Evolutionary conservation across 768 basidiomycete species (phyloP).

Genomic region (Pisolithus orientalis): DNA sequence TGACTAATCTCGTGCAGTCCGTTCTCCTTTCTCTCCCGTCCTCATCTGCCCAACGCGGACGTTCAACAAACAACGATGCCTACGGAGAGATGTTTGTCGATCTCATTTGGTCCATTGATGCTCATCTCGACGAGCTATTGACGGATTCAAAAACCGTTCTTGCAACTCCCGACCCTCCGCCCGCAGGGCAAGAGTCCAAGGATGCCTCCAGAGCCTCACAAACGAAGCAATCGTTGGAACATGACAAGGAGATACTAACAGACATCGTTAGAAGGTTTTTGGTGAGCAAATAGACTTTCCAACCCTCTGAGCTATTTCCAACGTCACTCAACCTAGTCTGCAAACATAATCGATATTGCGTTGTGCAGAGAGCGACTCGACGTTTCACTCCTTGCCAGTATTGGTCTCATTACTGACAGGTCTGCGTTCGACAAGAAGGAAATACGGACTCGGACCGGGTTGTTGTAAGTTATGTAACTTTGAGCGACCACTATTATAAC

Average conservation of each 20-base stretch:
- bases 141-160: conserved; percentile 45
- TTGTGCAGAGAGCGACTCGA: conserved; percentile 76
- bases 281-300: conserved; percentile 29
- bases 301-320: not conserved
- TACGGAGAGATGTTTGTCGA: conserved; percentile 75
- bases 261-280: conserved; percentile 54
- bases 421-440: conserved; percentile 68
- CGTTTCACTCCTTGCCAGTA: conserved; percentile 50
- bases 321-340: conserved; percentile 36
- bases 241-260: conserved; percentile 57
- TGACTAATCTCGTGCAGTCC: conserved; percentile 60
- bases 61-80: conserved; percentile 34
- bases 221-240: conserved; percentile 48
- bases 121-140: conserved; percentile 66
- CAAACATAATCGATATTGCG: conserved; percentile 49
- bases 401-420: conserved; percentile 68
- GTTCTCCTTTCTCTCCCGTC: conserved; percentile 60
- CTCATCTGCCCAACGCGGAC: conserved; percentile 37
- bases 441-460: conserved; percentile 69
- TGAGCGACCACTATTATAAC: not conserved
- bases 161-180: conserved; percentile 22
- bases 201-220: conserved; percentile 31
- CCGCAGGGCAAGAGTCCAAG: conserved; percentile 24
- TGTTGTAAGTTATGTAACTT: conserved; percentile 54
- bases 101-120: conserved; percentile 76